These are phyloP conservation scores for Arthrinium phaeospermum DNA, from an alignment of 2,329 filamentous ascomycete genomes.

Conservation along the genomic window DNA sequence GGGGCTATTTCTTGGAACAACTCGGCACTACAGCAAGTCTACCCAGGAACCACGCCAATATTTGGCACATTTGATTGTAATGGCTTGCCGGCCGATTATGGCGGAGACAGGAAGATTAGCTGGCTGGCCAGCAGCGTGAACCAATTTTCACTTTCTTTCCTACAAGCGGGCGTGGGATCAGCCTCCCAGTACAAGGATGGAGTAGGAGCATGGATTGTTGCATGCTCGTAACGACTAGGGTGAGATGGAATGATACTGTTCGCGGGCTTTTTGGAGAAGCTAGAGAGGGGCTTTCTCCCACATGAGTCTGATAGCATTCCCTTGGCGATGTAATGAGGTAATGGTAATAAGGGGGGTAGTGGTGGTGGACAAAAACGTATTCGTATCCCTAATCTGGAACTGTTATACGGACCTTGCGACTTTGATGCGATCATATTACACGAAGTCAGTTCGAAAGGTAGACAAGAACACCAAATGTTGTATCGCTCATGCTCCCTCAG, in stretches of 20 bases:
- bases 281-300: background rate
- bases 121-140: constrained; percentile 37
- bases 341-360: background rate
- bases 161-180: constrained; percentile 37
- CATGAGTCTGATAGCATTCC: background rate
- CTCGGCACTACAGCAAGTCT: constrained; percentile 36
- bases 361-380: background rate
- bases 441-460: background rate
- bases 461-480: background rate
- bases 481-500: background rate
- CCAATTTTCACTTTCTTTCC: constrained; percentile 36
- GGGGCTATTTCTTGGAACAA: constrained; percentile 33
- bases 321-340: background rate
- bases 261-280: background rate
- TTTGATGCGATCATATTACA: background rate
- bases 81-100: constrained; percentile 19
- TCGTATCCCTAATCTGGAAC: background rate
- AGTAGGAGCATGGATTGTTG: constrained; percentile 36
- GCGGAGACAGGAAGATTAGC: constrained; percentile 30
- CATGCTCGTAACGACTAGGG: background rate
- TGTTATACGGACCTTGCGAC: constrained; percentile 1
- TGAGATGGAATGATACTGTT: background rate
- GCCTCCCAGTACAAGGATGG: constrained; percentile 35
- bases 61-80: constrained; percentile 39
- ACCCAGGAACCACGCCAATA: constrained; percentile 34